Evolutionary conservation across 441 rosid genomes (phyloP).

Genomic region (Euphorbia schlechtendalii): DNA sequence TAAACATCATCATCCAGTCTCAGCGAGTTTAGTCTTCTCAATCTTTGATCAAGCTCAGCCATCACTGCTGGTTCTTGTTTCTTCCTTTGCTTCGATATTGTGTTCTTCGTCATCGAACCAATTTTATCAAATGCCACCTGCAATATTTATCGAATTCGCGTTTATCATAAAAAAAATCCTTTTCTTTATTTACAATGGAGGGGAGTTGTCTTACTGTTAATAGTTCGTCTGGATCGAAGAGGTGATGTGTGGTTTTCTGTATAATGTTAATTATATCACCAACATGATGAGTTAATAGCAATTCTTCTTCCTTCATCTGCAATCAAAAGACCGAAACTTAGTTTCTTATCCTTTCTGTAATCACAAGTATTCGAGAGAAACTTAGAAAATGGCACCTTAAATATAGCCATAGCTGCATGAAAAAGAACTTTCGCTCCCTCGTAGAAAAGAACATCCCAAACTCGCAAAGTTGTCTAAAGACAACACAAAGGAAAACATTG

Average conservation of each 20-base stretch:
- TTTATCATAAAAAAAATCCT: not conserved
- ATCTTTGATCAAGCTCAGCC: slow-evolving; percentile 94
- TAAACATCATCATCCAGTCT: slow-evolving; percentile 34
- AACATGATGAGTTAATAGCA: slow-evolving; percentile 86
- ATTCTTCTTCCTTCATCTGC: slow-evolving; percentile 92
- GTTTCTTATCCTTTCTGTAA: not conserved
- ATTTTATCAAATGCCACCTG: slow-evolving; percentile 18
- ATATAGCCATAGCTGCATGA: slow-evolving; percentile 93
- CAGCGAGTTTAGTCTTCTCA: slow-evolving; percentile 67
- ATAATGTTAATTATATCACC: slow-evolving; percentile 82
- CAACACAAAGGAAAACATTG: slow-evolving; percentile 4
- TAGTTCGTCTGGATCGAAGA: slow-evolving; percentile 90
- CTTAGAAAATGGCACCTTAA: slow-evolving; percentile 52
- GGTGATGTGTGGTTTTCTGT: slow-evolving; percentile 82
- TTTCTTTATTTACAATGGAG: not conserved
- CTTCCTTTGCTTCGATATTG: slow-evolving; percentile 88
- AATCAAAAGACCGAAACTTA: slow-evolving; percentile 3
- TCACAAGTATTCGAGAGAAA: slow-evolving; percentile 1
- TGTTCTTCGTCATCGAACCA: slow-evolving; percentile 80
- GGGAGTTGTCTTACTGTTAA: slow-evolving; percentile 48
- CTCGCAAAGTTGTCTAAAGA: slow-evolving; percentile 84
- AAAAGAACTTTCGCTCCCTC: slow-evolving; percentile 97
- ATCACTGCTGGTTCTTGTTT: slow-evolving; percentile 95
- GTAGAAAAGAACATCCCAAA: slow-evolving; percentile 94
- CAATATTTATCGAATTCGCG: not conserved